Base-by-base conservation (phyloP, 2,329 filamentous ascomycete genomes). In the Nannizziopsis barbatae region DNA sequence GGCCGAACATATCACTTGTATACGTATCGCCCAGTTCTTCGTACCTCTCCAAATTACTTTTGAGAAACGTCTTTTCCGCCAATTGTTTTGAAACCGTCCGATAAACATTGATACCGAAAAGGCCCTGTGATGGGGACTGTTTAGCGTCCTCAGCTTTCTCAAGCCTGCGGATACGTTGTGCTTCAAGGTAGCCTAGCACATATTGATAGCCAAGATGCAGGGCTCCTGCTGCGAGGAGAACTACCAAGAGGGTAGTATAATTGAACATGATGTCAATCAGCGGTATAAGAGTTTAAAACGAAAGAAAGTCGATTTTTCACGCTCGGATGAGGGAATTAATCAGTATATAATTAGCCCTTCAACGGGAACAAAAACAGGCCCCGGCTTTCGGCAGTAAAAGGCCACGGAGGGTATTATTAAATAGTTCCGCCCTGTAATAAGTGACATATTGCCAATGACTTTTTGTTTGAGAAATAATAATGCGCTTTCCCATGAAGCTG, bases 21-120 rank as follows among this genome's bases (percentile, higher is more conserved):
- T 48, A 49, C 2, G 51, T 53, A 18, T 53, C 51, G 8, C 51
- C 51, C 14, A 45, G 18, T 17, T 43, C 15, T 17, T 53, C 45
- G 42, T 51, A 46, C 12, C 45, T 14, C 31, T 46, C 31, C 12
- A 43, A 5, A 8, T 41, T 40, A 8, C 35, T 30, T 10, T 50
- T 32, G n/a, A 50, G 37, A 43, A 38, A 48, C 4, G 32, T 33
- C 3, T 49, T 47, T 15, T 53, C 42, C 3, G 43, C 33, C n/a
- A 45, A 36, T 6, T 42, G 20, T 31, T 45, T 39, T 15, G 44
- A 12, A 8, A 53, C 32, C 10, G 18, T 15, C 11, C 37, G 18
- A 32, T 50, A 53, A 22, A 42, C 15, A 39, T 50, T 40, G 8
- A 50, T 17, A 12, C 51, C 51, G 35, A 53, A 47, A 22, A 48